Conservation (phyloP, 2,329 filamentous ascomycete genomes). For the Tolypocladium tundrense region DNA sequence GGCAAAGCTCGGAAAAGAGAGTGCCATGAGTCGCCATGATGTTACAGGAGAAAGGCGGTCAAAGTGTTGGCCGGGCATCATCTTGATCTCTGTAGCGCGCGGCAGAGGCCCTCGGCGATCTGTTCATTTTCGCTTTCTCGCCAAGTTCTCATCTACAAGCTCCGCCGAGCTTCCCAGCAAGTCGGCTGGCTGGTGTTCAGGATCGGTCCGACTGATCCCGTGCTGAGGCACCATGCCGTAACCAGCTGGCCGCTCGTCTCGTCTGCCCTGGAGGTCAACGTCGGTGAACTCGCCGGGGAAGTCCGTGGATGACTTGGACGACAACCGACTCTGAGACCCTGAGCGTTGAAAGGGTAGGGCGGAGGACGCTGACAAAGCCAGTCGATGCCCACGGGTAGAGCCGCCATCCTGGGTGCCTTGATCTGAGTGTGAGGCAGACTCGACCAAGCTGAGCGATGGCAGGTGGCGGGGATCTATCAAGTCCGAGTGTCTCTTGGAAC, state of each 20-base stretch:
- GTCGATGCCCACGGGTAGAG: conserved; percentile 2
- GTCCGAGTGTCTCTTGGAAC: conserved; percentile 53
- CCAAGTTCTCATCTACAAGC: conserved; percentile 33
- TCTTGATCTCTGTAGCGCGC: background rate
- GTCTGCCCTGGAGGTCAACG: conserved; percentile 24
- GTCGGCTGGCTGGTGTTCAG: conserved; percentile 30
- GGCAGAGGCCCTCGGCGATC: too few relatives aligned
- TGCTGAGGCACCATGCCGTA: conserved; percentile 49
- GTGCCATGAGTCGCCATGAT: background rate
- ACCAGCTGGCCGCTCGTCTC: conserved; percentile 40
- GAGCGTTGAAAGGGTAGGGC: conserved; percentile 47
- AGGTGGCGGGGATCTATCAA: conserved; percentile 20
- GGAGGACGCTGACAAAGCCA: conserved; percentile 11
- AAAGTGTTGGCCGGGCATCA: background rate
- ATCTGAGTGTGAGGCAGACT: conserved; percentile 6
- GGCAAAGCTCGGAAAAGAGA: background rate
- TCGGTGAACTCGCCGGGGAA: conserved; percentile 35
- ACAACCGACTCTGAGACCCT: conserved; percentile 40
- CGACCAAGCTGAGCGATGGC: conserved; percentile 23
- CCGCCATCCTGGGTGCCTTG: conserved; percentile 5
- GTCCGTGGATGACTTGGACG: conserved; percentile 38
- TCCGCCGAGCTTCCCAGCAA: conserved; percentile 46
- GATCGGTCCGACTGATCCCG: conserved; percentile 44
- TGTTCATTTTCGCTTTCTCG: background rate
- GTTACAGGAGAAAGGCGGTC: background rate